phyloP scores from a whole-genome alignment of 352 stramenopile genomes.

The Pythium utonaiense region DNA sequence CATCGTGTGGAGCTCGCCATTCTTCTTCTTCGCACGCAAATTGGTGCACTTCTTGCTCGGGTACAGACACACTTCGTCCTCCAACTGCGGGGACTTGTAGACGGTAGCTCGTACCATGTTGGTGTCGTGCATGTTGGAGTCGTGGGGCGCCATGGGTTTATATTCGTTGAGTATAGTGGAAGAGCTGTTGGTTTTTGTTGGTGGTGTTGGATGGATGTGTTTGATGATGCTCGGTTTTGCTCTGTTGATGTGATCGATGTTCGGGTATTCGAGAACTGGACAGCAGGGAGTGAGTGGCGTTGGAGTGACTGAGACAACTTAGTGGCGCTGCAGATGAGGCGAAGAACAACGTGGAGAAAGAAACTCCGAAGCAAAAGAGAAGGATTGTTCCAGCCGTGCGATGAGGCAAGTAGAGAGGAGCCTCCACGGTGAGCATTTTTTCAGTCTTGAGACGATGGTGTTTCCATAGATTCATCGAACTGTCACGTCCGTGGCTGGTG shows the following conservation, averaged over 20 bases:
- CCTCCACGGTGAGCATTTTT: background rate
- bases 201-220: background rate
- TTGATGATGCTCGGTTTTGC: conserved; percentile 1
- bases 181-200: conserved; percentile 3
- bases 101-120: background rate
- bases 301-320: background rate
- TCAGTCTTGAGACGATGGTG: conserved; percentile 1
- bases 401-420: conserved; percentile 18
- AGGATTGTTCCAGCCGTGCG: conserved; percentile 18
- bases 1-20: conserved; percentile 80
- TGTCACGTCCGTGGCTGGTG: background rate
- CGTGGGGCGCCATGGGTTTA: background rate
- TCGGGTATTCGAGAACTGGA: conserved; percentile 20
- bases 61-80: conserved; percentile 61
- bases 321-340: background rate
- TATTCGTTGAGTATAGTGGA: background rate
- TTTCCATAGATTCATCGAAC: conserved; percentile 3
- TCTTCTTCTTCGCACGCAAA: conserved; percentile 73
- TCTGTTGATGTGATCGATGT: background rate
- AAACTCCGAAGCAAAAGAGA: background rate
- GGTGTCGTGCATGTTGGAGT: background rate
- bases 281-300: background rate
- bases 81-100: conserved; percentile 2
- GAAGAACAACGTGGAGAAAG: background rate
- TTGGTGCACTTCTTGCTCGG: conserved; percentile 83